Evolutionary conservation across 192 early-diverging fungal species (phyloP).

Genomic region (Backusella westeae): DNA sequence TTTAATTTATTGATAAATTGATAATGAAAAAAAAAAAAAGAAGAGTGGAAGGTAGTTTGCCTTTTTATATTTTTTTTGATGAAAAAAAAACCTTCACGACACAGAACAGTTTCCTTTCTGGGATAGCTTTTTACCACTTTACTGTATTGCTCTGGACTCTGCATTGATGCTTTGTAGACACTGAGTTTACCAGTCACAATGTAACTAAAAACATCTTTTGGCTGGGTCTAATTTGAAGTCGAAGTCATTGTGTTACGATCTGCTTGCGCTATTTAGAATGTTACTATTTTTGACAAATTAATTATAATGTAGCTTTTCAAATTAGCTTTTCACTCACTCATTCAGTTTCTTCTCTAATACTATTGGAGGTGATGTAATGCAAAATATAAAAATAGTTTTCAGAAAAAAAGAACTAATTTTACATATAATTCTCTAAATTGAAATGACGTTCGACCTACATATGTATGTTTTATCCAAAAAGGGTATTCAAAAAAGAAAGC

Average conservation of each 20-base stretch:
- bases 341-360: background rate
- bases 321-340: background rate
- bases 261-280: background rate
- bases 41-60: background rate
- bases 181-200: background rate
- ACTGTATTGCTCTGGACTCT: too few species aligned
- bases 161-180: background rate
- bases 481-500: too few species aligned
- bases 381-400: background rate
- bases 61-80: background rate
- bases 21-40: slow-evolving; percentile 4
- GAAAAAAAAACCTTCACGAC: background rate
- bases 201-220: background rate
- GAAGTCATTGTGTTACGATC: background rate
- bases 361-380: background rate
- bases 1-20: background rate
- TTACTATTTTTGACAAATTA: background rate
- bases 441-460: background rate
- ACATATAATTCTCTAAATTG: background rate
- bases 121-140: background rate
- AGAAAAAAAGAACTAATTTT: background rate
- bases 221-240: background rate
- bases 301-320: background rate
- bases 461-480: too few species aligned
- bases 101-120: background rate